Percentiles rank a stretch among this genome's conserved stretches.
Evolutionary conservation across 225 moss, liverwort and hornwort genomes (phyloP).

Genomic region (Takakia lepidozioides): DNA sequence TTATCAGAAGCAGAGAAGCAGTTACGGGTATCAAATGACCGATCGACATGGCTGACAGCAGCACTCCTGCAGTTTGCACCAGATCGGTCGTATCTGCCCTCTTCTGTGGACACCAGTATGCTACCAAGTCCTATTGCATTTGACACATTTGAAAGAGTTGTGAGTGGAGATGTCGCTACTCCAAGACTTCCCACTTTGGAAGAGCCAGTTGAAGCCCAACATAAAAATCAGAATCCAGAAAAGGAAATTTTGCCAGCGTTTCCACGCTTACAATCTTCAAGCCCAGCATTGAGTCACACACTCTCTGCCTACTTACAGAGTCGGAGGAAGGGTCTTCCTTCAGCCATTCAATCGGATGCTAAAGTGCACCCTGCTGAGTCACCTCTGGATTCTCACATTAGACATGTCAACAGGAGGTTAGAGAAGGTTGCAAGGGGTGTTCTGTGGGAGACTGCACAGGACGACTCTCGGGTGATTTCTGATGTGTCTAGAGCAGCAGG

Average conservation of each 20-base stretch:
- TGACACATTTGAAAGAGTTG: constrained; percentile 32
- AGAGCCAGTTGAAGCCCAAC: constrained; percentile 12
- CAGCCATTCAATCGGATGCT: constrained; percentile 6
- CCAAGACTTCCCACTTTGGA: constrained; percentile 30
- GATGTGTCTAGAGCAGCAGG: constrained; percentile 25
- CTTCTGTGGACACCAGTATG: constrained; percentile 76
- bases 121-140: constrained; percentile 56
- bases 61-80: constrained; percentile 93
- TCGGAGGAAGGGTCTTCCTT: constrained; percentile 3
- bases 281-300: constrained; percentile 26
- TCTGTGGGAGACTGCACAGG: constrained; percentile 7
- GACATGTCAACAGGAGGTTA: too few species aligned
- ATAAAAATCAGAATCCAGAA: background rate
- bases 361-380: constrained; percentile 22
- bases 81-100: constrained; percentile 80
- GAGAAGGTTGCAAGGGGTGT: background rate
- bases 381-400: too few species aligned
- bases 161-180: constrained; percentile 25
- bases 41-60: constrained; percentile 85
- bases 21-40: constrained; percentile 72
- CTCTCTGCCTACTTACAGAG: constrained; percentile 4
- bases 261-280: constrained; percentile 20
- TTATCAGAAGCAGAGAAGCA: constrained; percentile 89
- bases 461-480: constrained; percentile 22
- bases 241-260: too few species aligned